Conservation (phyloP, 2,329 filamentous ascomycete species). For the Fonsecaea monophora region DNA sequence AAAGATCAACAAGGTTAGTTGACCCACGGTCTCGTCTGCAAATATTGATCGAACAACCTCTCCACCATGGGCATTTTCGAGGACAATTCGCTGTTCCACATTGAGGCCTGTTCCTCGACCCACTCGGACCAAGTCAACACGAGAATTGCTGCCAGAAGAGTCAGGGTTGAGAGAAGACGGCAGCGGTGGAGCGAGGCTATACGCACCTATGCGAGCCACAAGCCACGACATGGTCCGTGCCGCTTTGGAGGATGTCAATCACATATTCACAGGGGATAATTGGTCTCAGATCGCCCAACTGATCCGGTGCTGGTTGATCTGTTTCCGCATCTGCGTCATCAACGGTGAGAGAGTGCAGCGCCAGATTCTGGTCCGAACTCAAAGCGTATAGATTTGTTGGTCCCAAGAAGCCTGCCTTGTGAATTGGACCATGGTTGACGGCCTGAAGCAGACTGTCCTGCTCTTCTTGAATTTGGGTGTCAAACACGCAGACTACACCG, state of each 20-base stretch:
- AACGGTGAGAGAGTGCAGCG: conserved; percentile 58
- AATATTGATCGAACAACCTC: conserved; percentile 56
- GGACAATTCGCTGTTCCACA: conserved; percentile 49
- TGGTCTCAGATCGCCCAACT: conserved; percentile 64
- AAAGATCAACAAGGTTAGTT: background rate
- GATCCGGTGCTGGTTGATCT: conserved; percentile 55
- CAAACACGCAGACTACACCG: conserved; percentile 67
- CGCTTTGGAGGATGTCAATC: conserved; percentile 56
- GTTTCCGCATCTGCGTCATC: conserved; percentile 54
- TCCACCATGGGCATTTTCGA: conserved; percentile 57
- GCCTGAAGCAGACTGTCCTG: conserved; percentile 69
- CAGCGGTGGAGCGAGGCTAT: background rate
- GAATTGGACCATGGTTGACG: conserved; percentile 68
- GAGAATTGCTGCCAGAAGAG: conserved; percentile 32
- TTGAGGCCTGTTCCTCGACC: conserved; percentile 45
- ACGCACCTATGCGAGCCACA: conserved; percentile 39
- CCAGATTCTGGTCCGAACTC: conserved; percentile 68
- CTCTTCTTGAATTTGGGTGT: conserved; percentile 63
- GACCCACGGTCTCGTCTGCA: conserved; percentile 53
- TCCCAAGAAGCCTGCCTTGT: conserved; percentile 66
- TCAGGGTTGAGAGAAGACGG: background rate
- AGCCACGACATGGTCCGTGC: conserved; percentile 36
- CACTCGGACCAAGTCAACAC: conserved; percentile 50
- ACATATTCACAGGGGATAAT: conserved; percentile 65
- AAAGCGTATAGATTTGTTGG: conserved; percentile 62